Evolutionary conservation across 75 land plant species (phyloP), one percentile per base, ranked within the genome.

Genomic region (Picea glauca): DNA sequence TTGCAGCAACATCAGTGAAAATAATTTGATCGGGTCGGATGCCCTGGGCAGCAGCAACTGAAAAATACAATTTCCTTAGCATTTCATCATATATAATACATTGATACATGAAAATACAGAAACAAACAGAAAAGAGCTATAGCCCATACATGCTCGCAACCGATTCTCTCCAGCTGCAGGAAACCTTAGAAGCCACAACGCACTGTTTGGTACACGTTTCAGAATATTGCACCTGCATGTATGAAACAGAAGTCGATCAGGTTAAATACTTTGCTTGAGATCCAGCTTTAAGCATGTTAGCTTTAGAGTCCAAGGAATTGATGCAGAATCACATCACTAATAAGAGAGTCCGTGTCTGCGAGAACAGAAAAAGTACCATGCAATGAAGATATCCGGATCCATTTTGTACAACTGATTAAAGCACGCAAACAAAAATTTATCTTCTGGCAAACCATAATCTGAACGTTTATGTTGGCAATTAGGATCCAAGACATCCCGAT

Each of bases 341-440:
- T 30, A 78, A 20, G 26, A 5, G 18, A 59, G 40, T 4, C 35
- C 17, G 43, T 58, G 68, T 43, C 15, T 43, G 3, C 35, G 8
- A 38, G 60, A 40, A 26, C 57, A 6, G 50, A 43, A 5, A 58
- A 13, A 32, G 77, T 89, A 94, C 99, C 99, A 98, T n/a, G 98
- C 87, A 35, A 76, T 83, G 59, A 98, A 93, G n/a, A 98, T 90
- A 21, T 90, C 99, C 54, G 99, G 96, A 84, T 98, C 99, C 96
- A 98, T 98, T 83, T 98, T 98, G 87, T 98, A 98, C 11, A 98
- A 81, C 81, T 98, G 99, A 82, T 95, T 98, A 84, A 98, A 98
- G 83, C 99, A 98, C 13, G 96, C 98, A 89, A 98, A 98, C 12
- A 98, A 67, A 68, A 98, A 98, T 78, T 95, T 98, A 73, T 90